These are phyloP conservation scores for Trichophyton schoenleinii DNA, from an alignment of 2,329 filamentous ascomycete genomes.

Conservation along the genomic window DNA sequence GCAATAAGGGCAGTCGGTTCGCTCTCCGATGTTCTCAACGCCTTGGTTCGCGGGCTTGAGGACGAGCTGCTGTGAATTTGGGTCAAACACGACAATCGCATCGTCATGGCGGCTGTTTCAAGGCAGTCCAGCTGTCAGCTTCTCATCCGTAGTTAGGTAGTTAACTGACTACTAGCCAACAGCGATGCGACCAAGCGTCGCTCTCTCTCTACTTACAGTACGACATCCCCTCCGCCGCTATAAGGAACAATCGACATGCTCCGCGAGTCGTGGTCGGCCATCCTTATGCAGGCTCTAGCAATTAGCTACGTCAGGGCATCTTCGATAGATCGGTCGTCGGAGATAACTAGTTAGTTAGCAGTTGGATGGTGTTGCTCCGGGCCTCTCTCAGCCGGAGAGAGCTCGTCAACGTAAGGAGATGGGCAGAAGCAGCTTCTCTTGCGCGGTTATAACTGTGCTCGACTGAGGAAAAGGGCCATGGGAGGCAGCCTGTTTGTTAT, in stretches of 20 bases:
- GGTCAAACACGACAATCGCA: slow-evolving; percentile 83
- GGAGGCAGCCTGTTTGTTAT: not conserved
- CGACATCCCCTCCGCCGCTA: slow-evolving; percentile 32
- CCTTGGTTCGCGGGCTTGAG: slow-evolving; percentile 50
- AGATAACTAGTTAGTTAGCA: not conserved
- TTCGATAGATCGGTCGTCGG: not conserved
- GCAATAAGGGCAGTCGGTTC: slow-evolving; percentile 76
- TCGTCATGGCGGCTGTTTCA: slow-evolving; percentile 69
- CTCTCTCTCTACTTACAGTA: slow-evolving; percentile 27
- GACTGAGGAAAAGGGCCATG: not conserved
- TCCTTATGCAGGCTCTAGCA: not conserved
- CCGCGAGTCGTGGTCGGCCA: slow-evolving; percentile 6
- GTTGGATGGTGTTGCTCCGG: too few relatives aligned
- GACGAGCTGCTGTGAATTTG: slow-evolving; percentile 68
- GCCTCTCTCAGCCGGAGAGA: not conserved
- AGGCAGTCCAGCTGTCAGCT: not conserved
- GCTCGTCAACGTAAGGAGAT: not conserved
- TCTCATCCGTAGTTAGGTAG: not conserved
- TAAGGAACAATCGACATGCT: slow-evolving; percentile 34
- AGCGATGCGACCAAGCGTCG: not conserved
- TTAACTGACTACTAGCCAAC: too few relatives aligned
- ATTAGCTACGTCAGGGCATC: not conserved
- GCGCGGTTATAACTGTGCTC: not conserved
- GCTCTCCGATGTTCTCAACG: slow-evolving; percentile 35
- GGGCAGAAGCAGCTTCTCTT: not conserved